A percentile compares a stretch with the other conserved stretches of the same genome.
phyloP scores from a whole-genome alignment of 176 grass and related monocot genomes.

The Carex kokanica region DNA sequence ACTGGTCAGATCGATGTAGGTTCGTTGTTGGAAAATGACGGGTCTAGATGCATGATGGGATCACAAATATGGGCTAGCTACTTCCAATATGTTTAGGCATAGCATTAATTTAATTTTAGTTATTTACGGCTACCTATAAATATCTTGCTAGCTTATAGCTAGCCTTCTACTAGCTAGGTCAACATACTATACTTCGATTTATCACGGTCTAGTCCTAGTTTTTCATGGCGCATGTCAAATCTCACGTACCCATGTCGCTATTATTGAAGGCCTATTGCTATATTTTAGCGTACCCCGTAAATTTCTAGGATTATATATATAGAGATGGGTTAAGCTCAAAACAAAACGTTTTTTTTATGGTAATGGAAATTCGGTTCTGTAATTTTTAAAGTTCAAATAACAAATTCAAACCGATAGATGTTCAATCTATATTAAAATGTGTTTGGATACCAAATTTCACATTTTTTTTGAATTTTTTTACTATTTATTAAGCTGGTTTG shows the following conservation, averaged over 20 bases:
- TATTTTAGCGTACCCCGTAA: not conserved
- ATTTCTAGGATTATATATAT: not conserved
- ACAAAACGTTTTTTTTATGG: no score
- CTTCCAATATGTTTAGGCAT: not conserved
- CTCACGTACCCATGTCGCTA: not conserved
- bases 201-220: not conserved
- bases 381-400: no score
- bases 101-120: not conserved
- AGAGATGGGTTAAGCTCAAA: no score
- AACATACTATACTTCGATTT: not conserved
- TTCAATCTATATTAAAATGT: no score
- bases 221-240: constrained; percentile 17
- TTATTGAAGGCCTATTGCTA: not conserved
- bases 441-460: no score
- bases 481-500: no score
- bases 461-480: no score
- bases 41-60: not conserved
- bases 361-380: no score
- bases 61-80: not conserved
- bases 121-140: not conserved
- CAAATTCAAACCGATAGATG: no score
- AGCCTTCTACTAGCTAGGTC: not conserved
- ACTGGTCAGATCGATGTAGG: not conserved
- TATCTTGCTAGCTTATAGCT: no score
- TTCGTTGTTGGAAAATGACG: not conserved